phyloP scores from a whole-genome alignment of 345 rosid species.

The Acer campestre region DNA sequence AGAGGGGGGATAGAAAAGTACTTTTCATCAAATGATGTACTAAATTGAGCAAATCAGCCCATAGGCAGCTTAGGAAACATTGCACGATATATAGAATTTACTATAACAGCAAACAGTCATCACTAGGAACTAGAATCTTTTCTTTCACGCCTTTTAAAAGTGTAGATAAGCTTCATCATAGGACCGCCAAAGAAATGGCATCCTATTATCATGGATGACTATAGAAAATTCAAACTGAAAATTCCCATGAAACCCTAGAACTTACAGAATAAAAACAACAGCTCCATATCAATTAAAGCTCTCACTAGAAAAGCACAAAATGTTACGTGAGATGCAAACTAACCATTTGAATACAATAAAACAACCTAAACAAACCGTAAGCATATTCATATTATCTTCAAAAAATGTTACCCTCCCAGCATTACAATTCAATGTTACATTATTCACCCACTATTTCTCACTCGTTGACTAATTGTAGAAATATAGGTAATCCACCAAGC shows the following conservation, averaged over 20 bases:
- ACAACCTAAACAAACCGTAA: neutral
- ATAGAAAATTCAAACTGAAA: neutral
- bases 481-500: neutral
- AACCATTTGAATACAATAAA: neutral
- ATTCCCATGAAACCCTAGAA: neutral
- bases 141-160: neutral
- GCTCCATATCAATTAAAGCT: neutral
- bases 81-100: neutral
- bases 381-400: neutral
- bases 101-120: neutral
- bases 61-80: neutral
- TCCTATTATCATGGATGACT: neutral
- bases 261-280: neutral
- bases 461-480: neutral
- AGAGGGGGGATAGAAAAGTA: neutral
- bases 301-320: neutral
- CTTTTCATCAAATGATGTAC: neutral
- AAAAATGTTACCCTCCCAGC: neutral
- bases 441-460: neutral
- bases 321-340: neutral
- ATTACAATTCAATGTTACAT: neutral
- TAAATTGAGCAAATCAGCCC: conserved; percentile 8
- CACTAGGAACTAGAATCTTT: neutral
- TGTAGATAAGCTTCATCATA: neutral
- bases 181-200: neutral